These are phyloP conservation scores for Fraxinus paxiana DNA, from an alignment of 305 asterid species.

Conservation along the genomic window DNA sequence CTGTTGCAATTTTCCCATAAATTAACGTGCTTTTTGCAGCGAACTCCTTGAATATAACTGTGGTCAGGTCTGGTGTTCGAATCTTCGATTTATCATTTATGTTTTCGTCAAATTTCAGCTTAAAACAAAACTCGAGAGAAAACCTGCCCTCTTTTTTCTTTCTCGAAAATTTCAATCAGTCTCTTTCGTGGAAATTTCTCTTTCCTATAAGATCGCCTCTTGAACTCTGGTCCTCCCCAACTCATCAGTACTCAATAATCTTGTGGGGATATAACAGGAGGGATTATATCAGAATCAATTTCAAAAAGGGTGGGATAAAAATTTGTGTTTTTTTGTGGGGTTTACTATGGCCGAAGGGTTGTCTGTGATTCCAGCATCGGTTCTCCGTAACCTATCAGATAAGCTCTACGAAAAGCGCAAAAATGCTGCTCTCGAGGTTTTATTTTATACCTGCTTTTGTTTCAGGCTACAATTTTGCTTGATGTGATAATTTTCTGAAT, in stretches of 20 bases:
- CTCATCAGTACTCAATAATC: not conserved
- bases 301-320: not conserved
- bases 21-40: not conserved
- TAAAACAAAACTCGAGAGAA: not conserved
- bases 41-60: not conserved
- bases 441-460: not conserved
- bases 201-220: constrained; percentile 2
- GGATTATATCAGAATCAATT: not conserved
- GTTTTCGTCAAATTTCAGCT: not conserved
- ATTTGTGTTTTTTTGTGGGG: constrained; percentile 18
- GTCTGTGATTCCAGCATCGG: constrained; percentile 76
- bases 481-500: not conserved
- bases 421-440: constrained; percentile 96
- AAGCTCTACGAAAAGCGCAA: constrained; percentile 96
- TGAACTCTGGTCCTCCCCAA: not conserved
- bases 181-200: not conserved
- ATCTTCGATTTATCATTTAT: not conserved
- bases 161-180: not conserved
- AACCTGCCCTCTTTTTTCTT: not conserved
- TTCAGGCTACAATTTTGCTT: not conserved
- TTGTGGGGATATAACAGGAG: not conserved
- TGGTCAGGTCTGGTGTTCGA: not conserved
- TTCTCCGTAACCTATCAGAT: constrained; percentile 88
- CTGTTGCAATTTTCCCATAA: not conserved
- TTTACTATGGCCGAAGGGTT: constrained; percentile 73